These are phyloP conservation scores for Cladophialophora yegresii DNA, from an alignment of 2,329 filamentous ascomycete genomes.

Conservation along the genomic window DNA sequence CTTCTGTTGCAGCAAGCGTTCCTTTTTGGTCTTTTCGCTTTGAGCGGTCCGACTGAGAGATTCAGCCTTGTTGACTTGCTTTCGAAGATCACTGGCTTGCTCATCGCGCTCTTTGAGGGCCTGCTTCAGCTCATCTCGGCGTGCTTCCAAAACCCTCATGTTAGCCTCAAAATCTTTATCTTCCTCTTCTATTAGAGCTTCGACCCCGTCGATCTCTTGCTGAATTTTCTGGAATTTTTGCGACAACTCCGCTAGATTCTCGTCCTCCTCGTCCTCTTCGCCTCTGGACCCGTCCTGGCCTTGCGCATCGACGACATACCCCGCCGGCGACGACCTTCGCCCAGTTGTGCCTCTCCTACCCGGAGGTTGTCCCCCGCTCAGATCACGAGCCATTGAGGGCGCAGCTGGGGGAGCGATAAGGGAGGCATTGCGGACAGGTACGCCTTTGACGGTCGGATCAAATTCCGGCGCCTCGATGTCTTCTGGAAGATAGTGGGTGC, in stretches of 20 bases:
- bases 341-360: slow-evolving; percentile 69
- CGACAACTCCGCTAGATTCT: slow-evolving; percentile 75
- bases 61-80: slow-evolving; percentile 76
- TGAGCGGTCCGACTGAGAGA: slow-evolving; percentile 79
- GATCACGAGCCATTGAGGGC: slow-evolving; percentile 66
- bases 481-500: slow-evolving; percentile 56
- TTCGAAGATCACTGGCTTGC: slow-evolving; percentile 78
- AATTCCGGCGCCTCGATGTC: slow-evolving; percentile 38
- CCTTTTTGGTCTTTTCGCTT: slow-evolving; percentile 75
- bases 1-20: slow-evolving; percentile 64
- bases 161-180: slow-evolving; percentile 69
- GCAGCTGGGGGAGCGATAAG: slow-evolving; percentile 63
- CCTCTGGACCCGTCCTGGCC: slow-evolving; percentile 34
- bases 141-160: slow-evolving; percentile 69
- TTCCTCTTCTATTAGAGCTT: slow-evolving; percentile 66
- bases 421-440: slow-evolving; percentile 54
- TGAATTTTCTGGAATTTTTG: slow-evolving; percentile 77
- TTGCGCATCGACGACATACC: slow-evolving; percentile 45
- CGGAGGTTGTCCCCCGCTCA: slow-evolving; percentile 56
- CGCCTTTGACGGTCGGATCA: slow-evolving; percentile 54
- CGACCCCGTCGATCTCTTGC: slow-evolving; percentile 78
- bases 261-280: slow-evolving; percentile 58
- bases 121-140: slow-evolving; percentile 76
- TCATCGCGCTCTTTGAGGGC: slow-evolving; percentile 87
- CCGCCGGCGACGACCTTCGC: slow-evolving; percentile 72